These are phyloP conservation scores for Aspergillus haitiensis DNA, from an alignment of 495 filamentous ascomycete species.

Conservation along the genomic window DNA sequence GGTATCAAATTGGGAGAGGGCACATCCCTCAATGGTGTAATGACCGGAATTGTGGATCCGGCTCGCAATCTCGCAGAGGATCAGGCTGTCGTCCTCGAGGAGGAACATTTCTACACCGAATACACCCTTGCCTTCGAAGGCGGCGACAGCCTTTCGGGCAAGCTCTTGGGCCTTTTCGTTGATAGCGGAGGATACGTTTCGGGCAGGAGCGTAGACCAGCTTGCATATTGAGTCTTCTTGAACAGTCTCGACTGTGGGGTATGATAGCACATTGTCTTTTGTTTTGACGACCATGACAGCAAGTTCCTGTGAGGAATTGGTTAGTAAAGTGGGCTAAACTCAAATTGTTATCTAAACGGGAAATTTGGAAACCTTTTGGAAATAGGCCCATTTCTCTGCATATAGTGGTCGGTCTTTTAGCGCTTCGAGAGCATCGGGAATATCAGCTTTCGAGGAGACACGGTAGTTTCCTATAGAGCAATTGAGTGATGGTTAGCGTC, in stretches of 20 bases:
- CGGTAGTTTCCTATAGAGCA: constrained; percentile 66
- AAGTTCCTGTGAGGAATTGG: constrained; percentile 55
- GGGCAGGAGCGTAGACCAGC: constrained; percentile 82
- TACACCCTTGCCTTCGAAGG: constrained; percentile 83
- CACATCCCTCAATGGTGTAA: constrained; percentile 93
- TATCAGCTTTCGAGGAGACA: constrained; percentile 65
- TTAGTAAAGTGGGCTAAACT: constrained; percentile 1
- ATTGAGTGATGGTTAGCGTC: background rate
- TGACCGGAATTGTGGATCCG: constrained; percentile 96
- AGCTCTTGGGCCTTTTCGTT: constrained; percentile 69
- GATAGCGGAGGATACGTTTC: constrained; percentile 61
- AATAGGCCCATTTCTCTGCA: constrained; percentile 87
- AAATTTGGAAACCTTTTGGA: constrained; percentile 55
- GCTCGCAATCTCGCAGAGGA: constrained; percentile 94
- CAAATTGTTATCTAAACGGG: background rate
- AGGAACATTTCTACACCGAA: constrained; percentile 98
- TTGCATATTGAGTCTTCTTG: constrained; percentile 97
- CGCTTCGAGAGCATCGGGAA: constrained; percentile 64
- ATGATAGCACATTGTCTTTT: constrained; percentile 73
- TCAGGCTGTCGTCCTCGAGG: constrained; percentile 67
- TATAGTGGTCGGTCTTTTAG: constrained; percentile 75
- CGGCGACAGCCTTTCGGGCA: constrained; percentile 73
- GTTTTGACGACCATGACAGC: constrained; percentile 95
- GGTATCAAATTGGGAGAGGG: constrained; percentile 85
- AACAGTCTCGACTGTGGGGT: constrained; percentile 89